Percentiles rank a stretch among this genome's conserved stretches.
These are phyloP conservation scores for Aspergillus funiculosus DNA, from an alignment of 495 filamentous ascomycete species.

Conservation along the genomic window DNA sequence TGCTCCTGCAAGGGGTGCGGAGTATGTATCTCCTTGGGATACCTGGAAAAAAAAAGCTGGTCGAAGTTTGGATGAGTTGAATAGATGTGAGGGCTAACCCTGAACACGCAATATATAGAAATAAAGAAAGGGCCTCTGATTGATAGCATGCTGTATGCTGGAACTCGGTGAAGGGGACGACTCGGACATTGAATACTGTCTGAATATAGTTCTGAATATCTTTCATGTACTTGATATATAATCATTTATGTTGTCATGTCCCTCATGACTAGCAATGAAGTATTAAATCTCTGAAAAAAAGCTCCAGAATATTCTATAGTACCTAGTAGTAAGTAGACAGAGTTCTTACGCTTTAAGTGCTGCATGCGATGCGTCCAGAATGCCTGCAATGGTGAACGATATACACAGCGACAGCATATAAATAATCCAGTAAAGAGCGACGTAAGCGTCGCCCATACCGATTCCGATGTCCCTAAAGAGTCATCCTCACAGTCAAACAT, in stretches of 20 bases:
- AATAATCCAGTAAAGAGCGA: slow-evolving; percentile 25
- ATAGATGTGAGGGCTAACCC: slow-evolving; percentile 18
- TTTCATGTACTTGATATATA: slow-evolving; percentile 11
- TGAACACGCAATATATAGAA: slow-evolving; percentile 12
- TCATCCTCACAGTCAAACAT: slow-evolving; percentile 52
- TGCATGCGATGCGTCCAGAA: slow-evolving; percentile 44
- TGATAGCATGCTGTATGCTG: neutral
- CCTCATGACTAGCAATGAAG: neutral
- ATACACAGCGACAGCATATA: slow-evolving; percentile 50
- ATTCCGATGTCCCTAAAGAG: too few relatives aligned
- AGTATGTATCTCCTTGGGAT: slow-evolving; percentile 28
- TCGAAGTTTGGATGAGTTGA: neutral
- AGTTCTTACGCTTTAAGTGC: slow-evolving; percentile 8
- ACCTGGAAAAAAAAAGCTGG: neutral
- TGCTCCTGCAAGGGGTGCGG: slow-evolving; percentile 44
- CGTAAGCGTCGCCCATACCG: neutral
- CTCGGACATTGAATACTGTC: neutral
- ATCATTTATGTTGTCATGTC: neutral
- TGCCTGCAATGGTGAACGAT: slow-evolving; percentile 48
- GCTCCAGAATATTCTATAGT: neutral
- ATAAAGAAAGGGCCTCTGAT: too few relatives aligned
- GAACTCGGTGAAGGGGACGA: slow-evolving; percentile 1
- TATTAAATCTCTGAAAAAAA: neutral
- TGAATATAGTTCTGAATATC: slow-evolving; percentile 7
- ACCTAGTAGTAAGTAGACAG: too few relatives aligned